Conservation (phyloP, 257 asterid species). For the Fraxinus pennsylvanica region DNA sequence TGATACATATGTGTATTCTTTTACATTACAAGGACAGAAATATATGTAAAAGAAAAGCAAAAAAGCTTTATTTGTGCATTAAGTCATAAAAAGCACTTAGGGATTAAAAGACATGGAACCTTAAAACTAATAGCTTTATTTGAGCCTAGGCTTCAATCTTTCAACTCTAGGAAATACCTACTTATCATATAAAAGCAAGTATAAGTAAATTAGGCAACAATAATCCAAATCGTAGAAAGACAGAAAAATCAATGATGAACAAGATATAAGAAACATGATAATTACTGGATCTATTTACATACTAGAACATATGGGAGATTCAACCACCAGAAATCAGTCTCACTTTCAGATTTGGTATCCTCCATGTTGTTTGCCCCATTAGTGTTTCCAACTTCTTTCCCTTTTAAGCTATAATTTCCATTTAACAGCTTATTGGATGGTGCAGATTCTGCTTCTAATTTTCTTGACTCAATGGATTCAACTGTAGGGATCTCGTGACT, state of each 20-base stretch:
- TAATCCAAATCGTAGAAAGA: neutral
- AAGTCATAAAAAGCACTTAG: too few species aligned
- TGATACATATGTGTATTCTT: too few species aligned
- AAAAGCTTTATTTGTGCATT: too few species aligned
- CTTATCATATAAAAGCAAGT: neutral
- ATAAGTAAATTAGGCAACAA: conserved; percentile 8
- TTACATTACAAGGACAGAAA: too few species aligned
- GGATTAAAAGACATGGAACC: too few species aligned
- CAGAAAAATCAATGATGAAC: conserved; percentile 1
- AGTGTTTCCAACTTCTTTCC: conserved; percentile 28
- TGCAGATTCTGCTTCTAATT: conserved; percentile 31
- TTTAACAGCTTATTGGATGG: conserved; percentile 30
- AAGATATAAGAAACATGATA: conserved; percentile 17
- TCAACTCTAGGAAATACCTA: conserved; percentile 9
- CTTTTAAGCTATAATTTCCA: conserved; percentile 5
- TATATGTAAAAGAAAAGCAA: too few species aligned
- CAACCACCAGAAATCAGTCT: conserved; percentile 70
- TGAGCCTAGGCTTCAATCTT: neutral
- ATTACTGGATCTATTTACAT: conserved; percentile 37
- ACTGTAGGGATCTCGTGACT: conserved; percentile 22
- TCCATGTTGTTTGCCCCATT: conserved; percentile 28
- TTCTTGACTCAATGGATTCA: conserved; percentile 27
- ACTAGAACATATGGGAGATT: conserved; percentile 85
- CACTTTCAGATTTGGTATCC: conserved; percentile 30
- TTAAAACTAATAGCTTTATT: neutral